phyloP scores from a whole-genome alignment of 306 rosid species.

The Dalbergia cultrata region DNA sequence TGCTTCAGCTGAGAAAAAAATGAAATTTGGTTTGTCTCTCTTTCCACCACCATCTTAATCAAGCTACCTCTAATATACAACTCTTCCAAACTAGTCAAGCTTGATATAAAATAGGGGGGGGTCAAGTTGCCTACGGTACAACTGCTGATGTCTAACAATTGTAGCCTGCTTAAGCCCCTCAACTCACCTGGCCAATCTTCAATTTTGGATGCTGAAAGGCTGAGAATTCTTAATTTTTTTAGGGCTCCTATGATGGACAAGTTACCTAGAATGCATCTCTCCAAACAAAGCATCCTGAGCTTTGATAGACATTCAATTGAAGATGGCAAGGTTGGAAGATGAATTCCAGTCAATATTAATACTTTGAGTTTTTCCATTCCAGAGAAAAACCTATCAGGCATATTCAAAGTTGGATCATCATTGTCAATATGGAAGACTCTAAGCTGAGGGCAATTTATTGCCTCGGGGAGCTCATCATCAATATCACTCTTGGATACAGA shows the following conservation, averaged over 20 bases:
- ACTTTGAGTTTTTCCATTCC: slow-evolving; percentile 13
- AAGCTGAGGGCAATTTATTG: slow-evolving; percentile 4
- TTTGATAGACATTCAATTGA: neutral
- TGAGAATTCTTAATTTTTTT: slow-evolving; percentile 16
- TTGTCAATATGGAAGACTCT: neutral
- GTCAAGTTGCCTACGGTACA: neutral
- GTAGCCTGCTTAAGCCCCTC: neutral
- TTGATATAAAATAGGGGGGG: neutral
- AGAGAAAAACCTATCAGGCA: neutral
- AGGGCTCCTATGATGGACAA: neutral
- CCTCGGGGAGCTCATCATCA: neutral
- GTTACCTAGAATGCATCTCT: neutral
- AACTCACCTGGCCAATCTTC: neutral
- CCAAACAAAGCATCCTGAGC: slow-evolving; percentile 16
- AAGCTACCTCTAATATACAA: slow-evolving; percentile 4
- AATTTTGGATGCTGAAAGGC: slow-evolving; percentile 9
- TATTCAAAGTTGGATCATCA: neutral
- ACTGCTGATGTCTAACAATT: slow-evolving; percentile 1
- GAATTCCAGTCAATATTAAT: neutral
- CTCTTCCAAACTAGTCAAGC: neutral
- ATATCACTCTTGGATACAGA: slow-evolving; percentile 9
- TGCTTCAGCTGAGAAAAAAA: neutral
- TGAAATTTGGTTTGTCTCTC: neutral
- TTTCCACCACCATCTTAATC: neutral
- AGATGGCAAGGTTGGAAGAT: neutral